Base-by-base conservation (phyloP, 768 basidiomycete genomes). In the Saitozyma podzolica region DNA sequence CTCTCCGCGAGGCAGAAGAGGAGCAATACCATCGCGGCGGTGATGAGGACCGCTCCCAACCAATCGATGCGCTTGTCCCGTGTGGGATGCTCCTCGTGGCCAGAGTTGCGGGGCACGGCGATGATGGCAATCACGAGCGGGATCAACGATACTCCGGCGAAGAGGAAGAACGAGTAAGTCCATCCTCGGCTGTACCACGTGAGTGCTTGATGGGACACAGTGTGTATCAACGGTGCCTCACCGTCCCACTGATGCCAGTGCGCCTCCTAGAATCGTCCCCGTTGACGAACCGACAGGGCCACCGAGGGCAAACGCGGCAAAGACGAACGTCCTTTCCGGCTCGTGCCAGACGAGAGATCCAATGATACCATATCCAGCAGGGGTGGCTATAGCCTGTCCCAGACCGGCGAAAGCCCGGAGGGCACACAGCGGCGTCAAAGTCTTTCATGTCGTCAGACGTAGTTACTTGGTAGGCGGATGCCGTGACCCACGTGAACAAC, bases 221-320 rank as follows among this genome's bases (percentile, higher is more conserved):
- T 9, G 45, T 29, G 29, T 29, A 29, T 5, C 29, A 29, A 8
- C 29, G 29, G 29, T 2, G 29, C 29, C 80, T 58, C 61, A 83
- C 83, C 49, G 29, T 53, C 78, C 78, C 1, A 81, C 74, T 70
- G 89, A 84, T 0, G 86, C 87, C 17, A 90, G 77, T 3, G 86
- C 80, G 7, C 88, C 90, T 13, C 91, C 90, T 0, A 90, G 59
- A 0, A 86, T 80, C 41, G 81, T 82, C 0, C 91, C 91, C 8
- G 90, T 80, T 0, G 85, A 87, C 0, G 84, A 88, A 0, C 92
- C 91, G 6, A 93, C 70, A 0, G 92, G 91, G 2, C 87, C 89
- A 37, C 92, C 92, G 0, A 90, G 87, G 0, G 87, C 83, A 63
- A 92, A 92, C 0, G 88, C 87, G 0, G 92, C 85, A 64, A 93